These are phyloP conservation scores for Alternaria longipes DNA, from an alignment of 2,329 filamentous ascomycete genomes.

Conservation along the genomic window DNA sequence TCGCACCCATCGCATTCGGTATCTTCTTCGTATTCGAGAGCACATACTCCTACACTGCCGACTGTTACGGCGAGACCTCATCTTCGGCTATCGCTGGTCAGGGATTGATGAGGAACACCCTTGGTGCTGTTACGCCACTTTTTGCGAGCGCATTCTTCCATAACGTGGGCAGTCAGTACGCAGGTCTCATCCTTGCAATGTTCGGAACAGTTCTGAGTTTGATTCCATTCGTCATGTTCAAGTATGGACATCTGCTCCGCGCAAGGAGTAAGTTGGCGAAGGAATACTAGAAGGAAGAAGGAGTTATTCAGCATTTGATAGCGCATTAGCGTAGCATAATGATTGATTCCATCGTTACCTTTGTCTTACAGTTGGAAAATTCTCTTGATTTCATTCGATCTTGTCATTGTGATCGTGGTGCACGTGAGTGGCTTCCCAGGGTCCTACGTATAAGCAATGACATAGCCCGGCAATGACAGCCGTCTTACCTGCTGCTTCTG, in stretches of 20 bases:
- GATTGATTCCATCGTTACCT: too few species aligned
- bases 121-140: slow-evolving; percentile 62
- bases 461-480: too few species aligned
- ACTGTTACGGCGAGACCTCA: slow-evolving; percentile 61
- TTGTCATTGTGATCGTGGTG: too few species aligned
- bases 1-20: slow-evolving; percentile 61
- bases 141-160: slow-evolving; percentile 64
- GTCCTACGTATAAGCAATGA: too few species aligned
- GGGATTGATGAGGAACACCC: slow-evolving; percentile 63
- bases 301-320: background rate
- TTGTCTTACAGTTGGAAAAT: too few species aligned
- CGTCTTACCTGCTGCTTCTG: too few species aligned
- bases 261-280: slow-evolving; percentile 54
- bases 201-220: slow-evolving; percentile 56
- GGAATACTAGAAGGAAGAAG: slow-evolving; percentile 25
- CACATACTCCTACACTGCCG: slow-evolving; percentile 61
- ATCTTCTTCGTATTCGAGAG: slow-evolving; percentile 63
- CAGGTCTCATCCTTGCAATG: slow-evolving; percentile 60
- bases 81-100: slow-evolving; percentile 60
- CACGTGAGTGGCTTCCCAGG: too few species aligned
- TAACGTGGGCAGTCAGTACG: slow-evolving; percentile 63
- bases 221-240: slow-evolving; percentile 58
- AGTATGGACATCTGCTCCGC: slow-evolving; percentile 52
- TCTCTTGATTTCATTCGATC: too few species aligned
- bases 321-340: background rate